Evolutionary conservation across 2,329 filamentous ascomycete genomes (phyloP).

Genomic region (Aspergillus viridinutans): DNA sequence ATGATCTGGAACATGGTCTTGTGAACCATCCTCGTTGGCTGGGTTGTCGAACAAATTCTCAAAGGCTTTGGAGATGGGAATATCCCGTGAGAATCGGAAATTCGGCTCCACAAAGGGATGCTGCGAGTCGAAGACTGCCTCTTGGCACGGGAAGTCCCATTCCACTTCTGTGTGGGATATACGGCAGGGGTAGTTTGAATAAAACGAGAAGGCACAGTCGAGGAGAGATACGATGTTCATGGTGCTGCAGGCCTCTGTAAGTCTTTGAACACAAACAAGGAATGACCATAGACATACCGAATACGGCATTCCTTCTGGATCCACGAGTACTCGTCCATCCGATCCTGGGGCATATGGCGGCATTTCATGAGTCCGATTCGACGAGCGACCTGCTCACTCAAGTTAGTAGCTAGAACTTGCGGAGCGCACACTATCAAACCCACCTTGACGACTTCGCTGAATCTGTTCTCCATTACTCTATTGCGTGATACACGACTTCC

Average conservation of each 20-base stretch:
- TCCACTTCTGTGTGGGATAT: constrained; percentile 39
- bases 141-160: constrained; percentile 42
- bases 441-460: constrained; percentile 41
- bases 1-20: constrained; percentile 6
- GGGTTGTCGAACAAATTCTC: constrained; percentile 34
- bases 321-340: constrained; percentile 37
- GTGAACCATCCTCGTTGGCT: constrained; percentile 9
- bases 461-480: constrained; percentile 42
- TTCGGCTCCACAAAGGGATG: constrained; percentile 42
- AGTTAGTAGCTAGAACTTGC: neutral
- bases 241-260: constrained; percentile 25
- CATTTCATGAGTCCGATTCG: constrained; percentile 35
- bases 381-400: constrained; percentile 31
- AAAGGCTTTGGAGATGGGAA: constrained; percentile 38
- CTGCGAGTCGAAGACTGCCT: constrained; percentile 35
- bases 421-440: neutral
- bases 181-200: constrained; percentile 43
- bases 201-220: constrained; percentile 45
- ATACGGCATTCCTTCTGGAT: constrained; percentile 44
- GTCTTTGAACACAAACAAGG: neutral
- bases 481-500: constrained; percentile 36
- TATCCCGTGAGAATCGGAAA: constrained; percentile 34
- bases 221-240: constrained; percentile 39
- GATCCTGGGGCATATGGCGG: constrained; percentile 37
- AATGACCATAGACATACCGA: constrained; percentile 24